Evolutionary conservation across 2,329 filamentous ascomycete species (phyloP).

Genomic region (Fusarium drepaniforme): DNA sequence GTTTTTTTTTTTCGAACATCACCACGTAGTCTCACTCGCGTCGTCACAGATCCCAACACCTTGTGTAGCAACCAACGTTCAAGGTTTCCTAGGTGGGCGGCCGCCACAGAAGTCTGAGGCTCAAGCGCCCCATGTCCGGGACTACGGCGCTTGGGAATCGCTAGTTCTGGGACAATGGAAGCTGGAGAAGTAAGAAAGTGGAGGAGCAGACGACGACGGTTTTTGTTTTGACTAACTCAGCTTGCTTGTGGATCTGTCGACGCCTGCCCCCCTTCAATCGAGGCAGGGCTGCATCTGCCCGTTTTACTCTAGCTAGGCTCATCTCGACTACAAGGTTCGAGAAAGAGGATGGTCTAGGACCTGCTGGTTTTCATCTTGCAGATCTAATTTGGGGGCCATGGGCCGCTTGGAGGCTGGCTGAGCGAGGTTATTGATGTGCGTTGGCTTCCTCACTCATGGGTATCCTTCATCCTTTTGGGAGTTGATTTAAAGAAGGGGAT

Average conservation of each 20-base stretch:
- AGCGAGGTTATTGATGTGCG: background rate
- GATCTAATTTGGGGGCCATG: slow-evolving; percentile 8
- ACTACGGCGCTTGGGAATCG: background rate
- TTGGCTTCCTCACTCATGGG: background rate
- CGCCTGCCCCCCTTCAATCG: background rate
- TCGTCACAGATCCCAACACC: background rate
- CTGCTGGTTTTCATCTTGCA: background rate
- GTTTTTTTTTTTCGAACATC: background rate
- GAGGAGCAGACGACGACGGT: background rate
- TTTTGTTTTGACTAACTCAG: background rate
- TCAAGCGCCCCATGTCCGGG: background rate
- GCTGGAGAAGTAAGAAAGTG: slow-evolving; percentile 9
- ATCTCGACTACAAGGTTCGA: background rate
- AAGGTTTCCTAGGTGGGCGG: background rate
- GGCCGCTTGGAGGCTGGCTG: slow-evolving; percentile 1
- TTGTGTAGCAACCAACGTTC: background rate
- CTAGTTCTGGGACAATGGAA: background rate
- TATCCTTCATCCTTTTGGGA: background rate
- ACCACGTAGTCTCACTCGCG: background rate
- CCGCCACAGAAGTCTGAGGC: slow-evolving; percentile 1
- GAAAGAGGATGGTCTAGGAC: background rate
- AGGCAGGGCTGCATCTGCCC: background rate
- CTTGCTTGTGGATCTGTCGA: background rate
- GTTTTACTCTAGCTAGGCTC: background rate
- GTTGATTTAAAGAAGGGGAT: background rate